Base-by-base conservation (phyloP, 345 rosid genomes). In the Barbarea vulgaris region DNA sequence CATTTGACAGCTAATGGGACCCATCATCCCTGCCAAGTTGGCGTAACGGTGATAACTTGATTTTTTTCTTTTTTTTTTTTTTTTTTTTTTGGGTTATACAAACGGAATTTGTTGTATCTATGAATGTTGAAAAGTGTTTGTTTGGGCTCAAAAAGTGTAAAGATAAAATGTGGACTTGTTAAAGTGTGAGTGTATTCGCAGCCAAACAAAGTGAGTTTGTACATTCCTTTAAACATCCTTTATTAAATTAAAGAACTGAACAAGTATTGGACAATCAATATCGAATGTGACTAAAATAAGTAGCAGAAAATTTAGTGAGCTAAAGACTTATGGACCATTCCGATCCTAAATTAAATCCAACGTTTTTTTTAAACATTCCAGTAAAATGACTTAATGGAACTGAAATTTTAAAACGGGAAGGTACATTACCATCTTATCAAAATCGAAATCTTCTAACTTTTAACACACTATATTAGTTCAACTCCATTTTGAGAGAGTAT, bases 1-100 rank as follows among this genome's bases (percentile, higher is more conserved):
- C 58, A 66, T 6, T 65, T 67, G 65, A 24, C 64, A 36, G 39
- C 31, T 31, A 11, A 31, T 70, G 41, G 62, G 61, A 18, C 69
- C 59, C 7, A 51, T 24, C 50, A 6, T 4, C 10, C 52, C 9
- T 59, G 39, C 11, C 77, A 52, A 44, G 36, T 64, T 73, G 70
- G 63, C 63, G 46, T 73, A 28, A 53, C 64, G 70, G 70, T 64
- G 46, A 11, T 24, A 3, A 21, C 17, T 64, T 15, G 5, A 1
- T 7, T 14, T 21, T 3, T 25, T 48, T 3, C 44, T 15, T 10
- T 1, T 7, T 14, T 21, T 3, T 25, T 48, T 3, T n/a, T 64
- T 15, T 10, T 1, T 7, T 14, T 21, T 3, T 25, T 48, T 3
- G 0, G 12, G 60, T 55, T 55, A 25, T 25, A 54, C 19, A 14